A percentile compares a stretch with the other conserved stretches of the same genome.
These are phyloP conservation scores for Aspergillus sp. DNA, from an alignment of 2,329 filamentous ascomycete species.

Conservation along the genomic window DNA sequence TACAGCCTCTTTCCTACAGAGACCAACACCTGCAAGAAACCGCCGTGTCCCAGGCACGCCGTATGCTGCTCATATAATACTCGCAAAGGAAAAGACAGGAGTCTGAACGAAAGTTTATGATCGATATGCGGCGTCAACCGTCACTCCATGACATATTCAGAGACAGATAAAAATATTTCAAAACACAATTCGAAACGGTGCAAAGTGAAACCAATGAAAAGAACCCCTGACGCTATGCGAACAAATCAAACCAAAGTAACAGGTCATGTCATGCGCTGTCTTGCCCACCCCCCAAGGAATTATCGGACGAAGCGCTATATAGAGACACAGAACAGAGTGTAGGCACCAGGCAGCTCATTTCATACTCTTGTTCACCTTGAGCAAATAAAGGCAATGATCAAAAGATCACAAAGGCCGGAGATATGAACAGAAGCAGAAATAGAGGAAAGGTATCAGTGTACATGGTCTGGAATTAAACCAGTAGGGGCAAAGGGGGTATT, in stretches of 20 bases:
- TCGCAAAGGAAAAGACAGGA: not conserved
- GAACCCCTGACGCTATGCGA: conserved; percentile 41
- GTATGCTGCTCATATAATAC: not conserved
- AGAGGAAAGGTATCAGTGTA: conserved; percentile 25
- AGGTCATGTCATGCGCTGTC: conserved; percentile 15
- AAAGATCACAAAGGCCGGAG: not conserved
- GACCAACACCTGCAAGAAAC: not conserved
- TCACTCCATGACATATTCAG: conserved; percentile 2
- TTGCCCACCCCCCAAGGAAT: conserved; percentile 13
- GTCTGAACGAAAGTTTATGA: not conserved
- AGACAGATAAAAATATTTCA: conserved; percentile 16
- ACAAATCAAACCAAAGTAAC: conserved; percentile 29
- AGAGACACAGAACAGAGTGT: conserved; percentile 17
- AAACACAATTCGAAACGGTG: conserved; percentile 10
- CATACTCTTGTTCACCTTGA: conserved; percentile 8
- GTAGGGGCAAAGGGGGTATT: conserved; percentile 33
- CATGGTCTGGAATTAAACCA: conserved; percentile 26
- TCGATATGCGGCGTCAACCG: conserved; percentile 6
- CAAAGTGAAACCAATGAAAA: conserved; percentile 19
- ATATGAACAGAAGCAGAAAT: not conserved
- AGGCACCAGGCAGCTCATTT: conserved; percentile 5
- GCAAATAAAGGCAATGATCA: not conserved
- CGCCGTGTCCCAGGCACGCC: not conserved
- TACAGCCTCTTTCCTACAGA: not conserved
- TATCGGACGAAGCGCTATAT: conserved; percentile 20